These are phyloP conservation scores for Fomitopsis palustris DNA, from an alignment of 1,284 basidiomycete species.

Conservation along the genomic window DNA sequence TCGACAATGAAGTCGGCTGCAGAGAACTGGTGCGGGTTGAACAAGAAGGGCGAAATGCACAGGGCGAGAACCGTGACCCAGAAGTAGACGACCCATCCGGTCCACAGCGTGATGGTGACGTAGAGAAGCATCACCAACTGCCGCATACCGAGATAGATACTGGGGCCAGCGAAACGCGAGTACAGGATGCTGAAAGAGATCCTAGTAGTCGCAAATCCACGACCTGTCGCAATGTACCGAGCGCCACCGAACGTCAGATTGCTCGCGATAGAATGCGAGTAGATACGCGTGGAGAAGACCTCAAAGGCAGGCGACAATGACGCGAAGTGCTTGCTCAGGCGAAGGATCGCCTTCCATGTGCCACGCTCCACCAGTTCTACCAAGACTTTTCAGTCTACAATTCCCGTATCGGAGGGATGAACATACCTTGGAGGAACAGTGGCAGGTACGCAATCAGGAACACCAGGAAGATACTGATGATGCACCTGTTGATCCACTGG, in stretches of 20 bases:
- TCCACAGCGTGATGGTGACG: constrained; percentile 87
- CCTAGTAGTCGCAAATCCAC: constrained; percentile 93
- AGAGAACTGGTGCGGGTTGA: constrained; percentile 97
- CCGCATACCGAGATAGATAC: constrained; percentile 93
- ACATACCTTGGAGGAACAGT: constrained; percentile 86
- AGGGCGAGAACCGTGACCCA: constrained; percentile 89
- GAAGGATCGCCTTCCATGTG: constrained; percentile 82
- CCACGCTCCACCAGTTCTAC: constrained; percentile 91
- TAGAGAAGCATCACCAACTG: constrained; percentile 89
- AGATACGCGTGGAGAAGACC: constrained; percentile 95
- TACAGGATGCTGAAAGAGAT: constrained; percentile 92
- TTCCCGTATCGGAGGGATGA: too few species aligned
- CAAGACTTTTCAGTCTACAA: constrained; percentile 14
- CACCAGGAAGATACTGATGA: constrained; percentile 95
- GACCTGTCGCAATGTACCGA: constrained; percentile 97
- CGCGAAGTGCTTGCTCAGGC: constrained; percentile 88
- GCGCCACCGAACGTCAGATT: constrained; percentile 96
- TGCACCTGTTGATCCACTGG: constrained; percentile 91
- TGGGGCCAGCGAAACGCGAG: constrained; percentile 94
- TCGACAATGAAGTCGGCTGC: constrained; percentile 95
- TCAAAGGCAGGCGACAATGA: constrained; percentile 95
- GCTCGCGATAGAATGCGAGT: constrained; percentile 92
- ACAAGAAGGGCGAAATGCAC: constrained; percentile 90
- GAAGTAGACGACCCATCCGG: constrained; percentile 92
- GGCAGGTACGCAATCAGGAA: constrained; percentile 95